phyloP scores from a whole-genome alignment of 2,329 filamentous ascomycete species.

The Monosporascus sp. region DNA sequence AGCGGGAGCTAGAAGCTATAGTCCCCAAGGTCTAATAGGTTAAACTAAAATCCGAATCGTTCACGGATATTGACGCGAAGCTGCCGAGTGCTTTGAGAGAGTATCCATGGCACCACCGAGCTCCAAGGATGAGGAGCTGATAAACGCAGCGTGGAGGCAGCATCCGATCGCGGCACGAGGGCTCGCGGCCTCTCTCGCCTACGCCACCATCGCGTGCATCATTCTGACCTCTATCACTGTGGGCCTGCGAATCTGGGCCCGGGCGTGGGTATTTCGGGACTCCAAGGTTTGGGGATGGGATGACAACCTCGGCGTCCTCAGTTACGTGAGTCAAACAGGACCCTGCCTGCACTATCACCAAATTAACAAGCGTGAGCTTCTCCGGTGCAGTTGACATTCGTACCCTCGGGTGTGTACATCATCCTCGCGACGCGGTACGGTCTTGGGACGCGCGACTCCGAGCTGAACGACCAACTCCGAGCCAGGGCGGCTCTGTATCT shows the following conservation, averaged over 20 bases:
- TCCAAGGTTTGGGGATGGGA: constrained; percentile 4
- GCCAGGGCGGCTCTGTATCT: neutral
- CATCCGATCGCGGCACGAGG: neutral
- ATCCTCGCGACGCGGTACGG: constrained; percentile 1
- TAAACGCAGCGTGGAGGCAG: neutral
- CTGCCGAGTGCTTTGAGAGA: too few species aligned
- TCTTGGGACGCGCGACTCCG: neutral
- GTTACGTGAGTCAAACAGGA: neutral
- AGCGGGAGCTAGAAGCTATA: too few species aligned
- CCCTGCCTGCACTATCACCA: neutral
- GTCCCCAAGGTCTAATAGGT: too few species aligned
- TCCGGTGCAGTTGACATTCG: neutral
- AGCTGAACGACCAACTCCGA: neutral
- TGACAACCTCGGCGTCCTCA: neutral
- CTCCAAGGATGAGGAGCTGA: neutral
- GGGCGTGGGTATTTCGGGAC: constrained; percentile 1
- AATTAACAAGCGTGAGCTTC: neutral
- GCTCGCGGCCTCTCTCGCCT: neutral
- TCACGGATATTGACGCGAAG: too few species aligned
- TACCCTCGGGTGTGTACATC: neutral
- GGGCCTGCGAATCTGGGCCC: constrained; percentile 1
- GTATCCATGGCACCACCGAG: neutral
- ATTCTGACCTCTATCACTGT: neutral
- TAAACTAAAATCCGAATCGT: too few species aligned
- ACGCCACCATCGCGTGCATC: neutral